phyloP scores from a whole-genome alignment of 495 filamentous ascomycete species.

The Aspergillus panamensis region DNA sequence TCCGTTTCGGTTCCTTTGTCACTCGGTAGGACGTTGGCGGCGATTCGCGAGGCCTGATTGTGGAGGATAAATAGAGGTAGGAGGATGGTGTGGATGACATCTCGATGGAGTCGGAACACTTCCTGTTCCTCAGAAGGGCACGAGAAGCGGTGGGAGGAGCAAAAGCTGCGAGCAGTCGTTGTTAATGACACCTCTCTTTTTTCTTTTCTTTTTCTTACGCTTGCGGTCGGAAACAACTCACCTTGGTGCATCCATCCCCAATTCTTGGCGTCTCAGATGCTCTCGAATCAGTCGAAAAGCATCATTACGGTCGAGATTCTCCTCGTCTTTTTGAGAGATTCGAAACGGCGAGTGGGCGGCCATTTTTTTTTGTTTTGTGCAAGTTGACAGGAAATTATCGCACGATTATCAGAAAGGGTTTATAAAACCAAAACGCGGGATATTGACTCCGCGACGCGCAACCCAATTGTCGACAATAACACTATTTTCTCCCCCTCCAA shows the following conservation, averaged over 20 bases:
- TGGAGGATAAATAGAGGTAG: conserved; percentile 57
- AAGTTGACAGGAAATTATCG: not conserved
- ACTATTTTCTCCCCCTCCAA: not conserved
- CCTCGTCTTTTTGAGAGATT: conserved; percentile 38
- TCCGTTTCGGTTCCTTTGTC: conserved; percentile 52
- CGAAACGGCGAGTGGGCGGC: conserved; percentile 44
- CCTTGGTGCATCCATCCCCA: conserved; percentile 36
- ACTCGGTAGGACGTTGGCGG: conserved; percentile 43
- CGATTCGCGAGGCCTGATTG: conserved; percentile 49
- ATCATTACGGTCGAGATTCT: conserved; percentile 40
- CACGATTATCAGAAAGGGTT: not conserved
- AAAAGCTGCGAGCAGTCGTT: conserved; percentile 39
- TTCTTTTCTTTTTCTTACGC: no score
- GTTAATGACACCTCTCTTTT: conserved; percentile 10
- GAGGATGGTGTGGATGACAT: conserved; percentile 57
- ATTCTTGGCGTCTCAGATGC: conserved; percentile 43
- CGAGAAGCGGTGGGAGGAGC: conserved; percentile 40
- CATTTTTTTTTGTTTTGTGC: conserved; percentile 19
- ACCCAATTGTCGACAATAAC: no score
- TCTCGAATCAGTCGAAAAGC: conserved; percentile 44
- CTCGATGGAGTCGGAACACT: conserved; percentile 55
- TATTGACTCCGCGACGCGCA: not conserved
- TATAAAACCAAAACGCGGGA: not conserved
- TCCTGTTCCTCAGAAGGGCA: conserved; percentile 41
- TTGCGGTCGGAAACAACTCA: conserved; percentile 11